Conservation (phyloP, 2,329 filamentous ascomycete species). For the Talaromyces sp. region DNA sequence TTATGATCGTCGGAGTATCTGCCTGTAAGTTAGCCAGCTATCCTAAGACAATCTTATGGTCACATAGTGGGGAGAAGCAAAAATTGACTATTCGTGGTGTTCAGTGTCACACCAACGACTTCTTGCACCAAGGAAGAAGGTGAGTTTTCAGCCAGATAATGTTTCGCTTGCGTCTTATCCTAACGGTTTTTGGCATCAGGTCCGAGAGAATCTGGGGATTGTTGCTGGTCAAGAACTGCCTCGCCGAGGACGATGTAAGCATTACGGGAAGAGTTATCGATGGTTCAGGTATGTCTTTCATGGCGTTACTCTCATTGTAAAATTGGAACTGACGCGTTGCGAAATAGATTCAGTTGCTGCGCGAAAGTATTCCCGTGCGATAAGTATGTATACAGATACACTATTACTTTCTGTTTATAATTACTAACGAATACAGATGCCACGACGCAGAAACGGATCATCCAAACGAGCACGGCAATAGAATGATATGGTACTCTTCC, state of each 20-base stretch:
- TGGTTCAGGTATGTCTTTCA: conserved; percentile 47
- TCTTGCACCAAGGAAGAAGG: conserved; percentile 13
- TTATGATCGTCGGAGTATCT: conserved; percentile 62
- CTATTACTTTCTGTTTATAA: background rate
- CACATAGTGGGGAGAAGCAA: background rate
- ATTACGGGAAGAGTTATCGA: conserved; percentile 52
- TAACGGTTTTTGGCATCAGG: background rate
- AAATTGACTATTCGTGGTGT: background rate
- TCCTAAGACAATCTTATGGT: background rate
- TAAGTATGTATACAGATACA: conserved; percentile 38
- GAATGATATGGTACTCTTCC: conserved; percentile 65
- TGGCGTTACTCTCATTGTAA: background rate
- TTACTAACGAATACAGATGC: conserved; percentile 47
- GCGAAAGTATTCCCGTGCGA: conserved; percentile 55
- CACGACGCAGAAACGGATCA: conserved; percentile 69
- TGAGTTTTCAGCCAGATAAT: background rate
- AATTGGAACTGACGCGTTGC: conserved; percentile 9
- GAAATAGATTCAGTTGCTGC: conserved; percentile 51
- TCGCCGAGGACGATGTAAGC: conserved; percentile 48
- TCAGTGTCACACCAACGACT: conserved; percentile 12
- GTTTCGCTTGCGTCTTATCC: background rate
- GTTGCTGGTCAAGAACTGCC: conserved; percentile 52
- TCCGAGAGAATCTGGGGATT: conserved; percentile 49
- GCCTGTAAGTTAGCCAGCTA: conserved; percentile 33
- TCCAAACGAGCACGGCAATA: conserved; percentile 71